Evolutionary conservation across 208 protist genomes (phyloP).

Genomic region (Trypanosoma platydactyli): DNA sequence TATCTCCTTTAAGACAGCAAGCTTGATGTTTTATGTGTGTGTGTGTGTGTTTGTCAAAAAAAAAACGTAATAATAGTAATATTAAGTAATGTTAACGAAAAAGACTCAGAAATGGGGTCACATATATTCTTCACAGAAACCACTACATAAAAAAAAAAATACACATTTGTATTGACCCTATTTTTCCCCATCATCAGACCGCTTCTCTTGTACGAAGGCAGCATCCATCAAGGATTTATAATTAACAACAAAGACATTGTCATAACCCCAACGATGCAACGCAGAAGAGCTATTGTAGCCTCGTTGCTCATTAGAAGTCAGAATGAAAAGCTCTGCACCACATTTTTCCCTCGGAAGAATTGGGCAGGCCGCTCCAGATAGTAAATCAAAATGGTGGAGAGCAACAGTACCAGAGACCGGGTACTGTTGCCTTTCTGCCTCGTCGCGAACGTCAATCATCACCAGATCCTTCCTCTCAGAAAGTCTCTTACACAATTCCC

Average conservation of each 20-base stretch:
- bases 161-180: too few relatives aligned
- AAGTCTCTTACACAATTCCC: constrained; percentile 6
- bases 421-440: constrained; percentile 33
- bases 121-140: neutral
- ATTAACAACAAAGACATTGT: constrained; percentile 43
- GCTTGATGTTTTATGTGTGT: neutral
- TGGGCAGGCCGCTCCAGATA: constrained; percentile 69
- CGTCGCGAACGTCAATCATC: constrained; percentile 71
- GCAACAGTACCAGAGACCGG: constrained; percentile 32
- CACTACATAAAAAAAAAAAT: too few relatives aligned
- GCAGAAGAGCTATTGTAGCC: constrained; percentile 55
- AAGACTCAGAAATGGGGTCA: neutral
- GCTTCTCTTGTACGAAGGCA: constrained; percentile 16
- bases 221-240: constrained; percentile 32
- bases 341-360: constrained; percentile 59
- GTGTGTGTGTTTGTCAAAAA: neutral
- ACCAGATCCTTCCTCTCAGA: constrained; percentile 27
- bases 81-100: constrained; percentile 7
- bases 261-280: constrained; percentile 78
- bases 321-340: constrained; percentile 56
- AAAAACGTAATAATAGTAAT: constrained; percentile 15
- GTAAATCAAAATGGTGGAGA: constrained; percentile 76
- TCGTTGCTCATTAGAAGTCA: constrained; percentile 44
- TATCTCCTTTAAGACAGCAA: too few relatives aligned
- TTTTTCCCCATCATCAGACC: neutral